Base-by-base conservation (phyloP, 441 rosid species). In the Gossypium laxum region DNA sequence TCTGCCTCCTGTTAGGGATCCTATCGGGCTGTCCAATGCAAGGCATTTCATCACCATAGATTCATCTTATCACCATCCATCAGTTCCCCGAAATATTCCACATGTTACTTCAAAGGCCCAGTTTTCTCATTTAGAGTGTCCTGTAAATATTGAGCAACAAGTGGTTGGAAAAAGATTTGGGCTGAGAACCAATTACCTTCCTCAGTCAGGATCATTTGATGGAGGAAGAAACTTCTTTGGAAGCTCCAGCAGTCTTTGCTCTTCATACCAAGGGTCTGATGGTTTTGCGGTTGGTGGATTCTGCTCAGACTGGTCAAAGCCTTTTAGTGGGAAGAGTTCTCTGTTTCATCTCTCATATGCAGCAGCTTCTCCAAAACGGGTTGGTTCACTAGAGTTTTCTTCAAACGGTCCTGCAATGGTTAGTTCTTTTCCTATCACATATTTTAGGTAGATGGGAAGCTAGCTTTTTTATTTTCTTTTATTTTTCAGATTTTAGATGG, bases 391-490 rank as follows among this genome's bases (percentile, higher is more conserved):
- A 2, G 79, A 79, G 65, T 70, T 82, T 34, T 72, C 75, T 72
- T 77, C 68, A 21, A 81, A 78, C 63, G 82, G 77, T 57, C 80
- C 79, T 51, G 79, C 80, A 73, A 74, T 57, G 87, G 93, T 88
- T 74, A 77, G 91, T 79, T 71, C 75, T 64, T 74, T 74, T 63
- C 19, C 43, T 24, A 41, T 74, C 26, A 55, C 26, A 47, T 57
- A 24, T 45, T 56, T 76, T 61, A 57, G 62, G 24, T 18, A 66
- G 61, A 51, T 58, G 26, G 14, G 73, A 71, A 75, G 50, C 70
- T 50, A 11, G 12, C 51, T 5, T 30, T 30, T 30, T 30, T 30
- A 5, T 30, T 5, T 30, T 30, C 38, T 30, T 30, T 28, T 28
- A 14, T 17, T 66, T 69, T 56, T 52, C 51, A 69, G 64, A 68